phyloP scores from a whole-genome alignment of 441 rosid genomes.

The Erysimum cheiri region DNA sequence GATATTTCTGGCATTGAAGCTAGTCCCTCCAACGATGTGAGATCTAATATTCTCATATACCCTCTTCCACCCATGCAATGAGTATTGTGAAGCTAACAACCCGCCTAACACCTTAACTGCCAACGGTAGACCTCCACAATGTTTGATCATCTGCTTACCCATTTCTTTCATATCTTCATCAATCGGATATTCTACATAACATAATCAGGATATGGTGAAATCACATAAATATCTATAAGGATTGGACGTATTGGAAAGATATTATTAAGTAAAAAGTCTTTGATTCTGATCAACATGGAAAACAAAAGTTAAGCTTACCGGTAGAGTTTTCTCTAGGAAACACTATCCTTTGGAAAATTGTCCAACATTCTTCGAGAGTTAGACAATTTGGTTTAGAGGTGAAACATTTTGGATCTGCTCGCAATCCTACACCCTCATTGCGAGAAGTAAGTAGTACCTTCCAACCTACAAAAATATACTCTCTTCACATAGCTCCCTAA shows the following conservation, averaged over 20 bases:
- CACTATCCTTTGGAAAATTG: constrained; percentile 22
- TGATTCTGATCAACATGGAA: neutral
- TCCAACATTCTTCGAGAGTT: constrained; percentile 31
- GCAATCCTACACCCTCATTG: constrained; percentile 18
- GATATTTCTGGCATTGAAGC: no score
- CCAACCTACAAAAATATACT: neutral
- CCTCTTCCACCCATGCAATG: constrained; percentile 10
- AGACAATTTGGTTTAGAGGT: constrained; percentile 28
- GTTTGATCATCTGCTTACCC: constrained; percentile 3
- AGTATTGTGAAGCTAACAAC: neutral
- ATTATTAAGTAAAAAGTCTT: neutral
- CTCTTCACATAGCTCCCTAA: neutral
- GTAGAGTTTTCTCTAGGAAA: constrained; percentile 1
- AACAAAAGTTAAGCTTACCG: neutral
- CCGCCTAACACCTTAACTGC: constrained; percentile 24
- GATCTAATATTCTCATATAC: constrained; percentile 2
- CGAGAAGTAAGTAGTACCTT: constrained; percentile 44
- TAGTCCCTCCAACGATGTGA: no score
- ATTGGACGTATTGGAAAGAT: neutral
- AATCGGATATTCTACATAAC: neutral
- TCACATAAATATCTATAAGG: neutral
- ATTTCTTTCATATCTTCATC: constrained; percentile 20
- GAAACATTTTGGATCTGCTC: constrained; percentile 20
- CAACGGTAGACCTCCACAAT: constrained; percentile 39
- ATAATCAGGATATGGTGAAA: no score